phyloP scores from a whole-genome alignment of 768 basidiomycete genomes.

The Phaeolepiota aurea region DNA sequence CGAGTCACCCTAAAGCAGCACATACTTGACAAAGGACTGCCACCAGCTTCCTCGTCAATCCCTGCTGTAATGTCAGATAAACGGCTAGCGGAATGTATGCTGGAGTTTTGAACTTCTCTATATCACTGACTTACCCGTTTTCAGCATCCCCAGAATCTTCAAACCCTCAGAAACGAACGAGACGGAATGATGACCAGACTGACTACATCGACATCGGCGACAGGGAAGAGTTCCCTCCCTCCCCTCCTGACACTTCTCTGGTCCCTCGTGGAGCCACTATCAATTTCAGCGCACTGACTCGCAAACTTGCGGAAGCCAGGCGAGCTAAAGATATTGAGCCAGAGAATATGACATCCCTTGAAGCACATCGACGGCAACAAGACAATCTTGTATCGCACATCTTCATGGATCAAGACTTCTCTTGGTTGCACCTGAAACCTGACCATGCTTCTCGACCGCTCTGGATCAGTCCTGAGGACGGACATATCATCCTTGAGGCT shows the following conservation, averaged over 20 bases:
- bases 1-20: too few relatives aligned
- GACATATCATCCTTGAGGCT: slow-evolving; percentile 92
- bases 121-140: slow-evolving; percentile 1
- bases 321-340: slow-evolving; percentile 35
- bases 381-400: slow-evolving; percentile 74
- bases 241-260: slow-evolving; percentile 43
- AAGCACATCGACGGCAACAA: slow-evolving; percentile 64
- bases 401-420: slow-evolving; percentile 81
- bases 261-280: slow-evolving; percentile 74
- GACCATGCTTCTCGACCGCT: slow-evolving; percentile 91
- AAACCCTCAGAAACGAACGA: slow-evolving; percentile 33
- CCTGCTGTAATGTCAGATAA: slow-evolving; percentile 24
- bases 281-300: slow-evolving; percentile 77
- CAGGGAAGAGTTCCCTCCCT: slow-evolving; percentile 50
- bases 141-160: slow-evolving; percentile 19
- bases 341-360: slow-evolving; percentile 43
- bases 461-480: slow-evolving; percentile 93
- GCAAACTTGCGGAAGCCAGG: slow-evolving; percentile 64
- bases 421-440: slow-evolving; percentile 76
- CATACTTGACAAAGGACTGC: neutral
- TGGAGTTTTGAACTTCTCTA: neutral
- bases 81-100: slow-evolving; percentile 29
- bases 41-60: neutral
- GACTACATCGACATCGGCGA: slow-evolving; percentile 52
- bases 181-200: slow-evolving; percentile 39